A percentile compares a stretch with the other conserved stretches of the same genome.
Conservation (phyloP, 331 rosid species). For the Prunus yedoensis region DNA sequence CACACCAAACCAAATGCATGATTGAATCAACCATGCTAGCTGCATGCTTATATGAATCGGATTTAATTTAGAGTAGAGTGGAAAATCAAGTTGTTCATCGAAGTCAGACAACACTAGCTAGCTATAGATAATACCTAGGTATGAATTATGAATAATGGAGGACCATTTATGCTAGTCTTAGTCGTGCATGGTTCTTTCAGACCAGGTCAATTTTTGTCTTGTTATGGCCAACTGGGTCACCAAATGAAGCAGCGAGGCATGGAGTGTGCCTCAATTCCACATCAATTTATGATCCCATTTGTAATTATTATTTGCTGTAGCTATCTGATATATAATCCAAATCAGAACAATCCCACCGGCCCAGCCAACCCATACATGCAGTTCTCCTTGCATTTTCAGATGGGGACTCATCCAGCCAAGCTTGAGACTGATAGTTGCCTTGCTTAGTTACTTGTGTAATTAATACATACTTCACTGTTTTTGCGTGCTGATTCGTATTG, state of each 20-base stretch:
- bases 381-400: conserved; percentile 1
- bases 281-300: conserved; percentile 25
- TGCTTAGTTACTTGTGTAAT: neutral
- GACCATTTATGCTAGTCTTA: conserved; percentile 26
- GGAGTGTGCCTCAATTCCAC: conserved; percentile 29
- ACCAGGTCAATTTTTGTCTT: conserved; percentile 44
- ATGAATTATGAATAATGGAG: conserved; percentile 26
- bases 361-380: conserved; percentile 20
- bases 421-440: conserved; percentile 35
- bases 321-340: conserved; percentile 30
- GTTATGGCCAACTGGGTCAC: conserved; percentile 39
- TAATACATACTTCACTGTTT: no score
- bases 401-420: conserved; percentile 51
- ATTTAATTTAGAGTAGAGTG: no score
- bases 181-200: conserved; percentile 25
- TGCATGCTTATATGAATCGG: no score
- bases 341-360: neutral
- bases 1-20: neutral
- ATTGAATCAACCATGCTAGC: no score
- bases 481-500: no score
- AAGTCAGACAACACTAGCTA: conserved; percentile 10
- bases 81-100: conserved; percentile 22
- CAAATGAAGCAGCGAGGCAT: conserved; percentile 29
- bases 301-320: conserved; percentile 36
- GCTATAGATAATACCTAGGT: neutral